Evolutionary conservation across 1,284 basidiomycete genomes (phyloP).

Genomic region (Leucoagaricus sp.): DNA sequence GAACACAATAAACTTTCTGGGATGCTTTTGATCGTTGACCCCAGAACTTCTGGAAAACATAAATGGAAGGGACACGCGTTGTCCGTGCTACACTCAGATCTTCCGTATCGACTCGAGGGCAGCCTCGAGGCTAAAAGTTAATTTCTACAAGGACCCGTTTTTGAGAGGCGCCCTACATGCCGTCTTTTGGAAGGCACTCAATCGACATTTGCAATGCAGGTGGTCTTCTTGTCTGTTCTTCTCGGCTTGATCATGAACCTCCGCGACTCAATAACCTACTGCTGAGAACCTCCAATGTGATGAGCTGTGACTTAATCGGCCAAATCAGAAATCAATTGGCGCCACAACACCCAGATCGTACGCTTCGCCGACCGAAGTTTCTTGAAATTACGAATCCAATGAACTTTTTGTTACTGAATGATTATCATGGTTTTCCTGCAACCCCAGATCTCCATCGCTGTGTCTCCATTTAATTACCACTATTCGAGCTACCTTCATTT

Average conservation of each 20-base stretch:
- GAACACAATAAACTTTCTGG: background rate
- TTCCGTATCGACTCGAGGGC: background rate
- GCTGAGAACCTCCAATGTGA: too few species aligned
- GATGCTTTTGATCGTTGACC: background rate
- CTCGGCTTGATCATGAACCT: background rate
- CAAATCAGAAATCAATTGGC: too few species aligned
- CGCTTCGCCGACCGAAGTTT: background rate
- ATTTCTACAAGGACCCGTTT: background rate
- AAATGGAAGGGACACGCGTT: background rate
- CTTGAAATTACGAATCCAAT: background rate
- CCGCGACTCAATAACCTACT: background rate
- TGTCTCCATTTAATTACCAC: constrained; percentile 56
- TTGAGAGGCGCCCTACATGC: background rate
- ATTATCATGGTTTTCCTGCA: background rate
- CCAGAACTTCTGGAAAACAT: background rate
- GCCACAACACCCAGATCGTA: background rate
- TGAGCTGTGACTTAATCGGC: too few species aligned
- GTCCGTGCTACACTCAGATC: background rate
- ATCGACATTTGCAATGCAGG: too few species aligned
- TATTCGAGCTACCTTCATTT: background rate
- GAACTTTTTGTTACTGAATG: background rate
- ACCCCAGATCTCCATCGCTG: constrained; percentile 37
- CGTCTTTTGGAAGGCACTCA: background rate
- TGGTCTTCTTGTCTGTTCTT: background rate
- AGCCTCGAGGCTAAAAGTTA: constrained; percentile 7